These are phyloP conservation scores for Aspergillus baeticus DNA, from an alignment of 495 filamentous ascomycete species.

Conservation along the genomic window DNA sequence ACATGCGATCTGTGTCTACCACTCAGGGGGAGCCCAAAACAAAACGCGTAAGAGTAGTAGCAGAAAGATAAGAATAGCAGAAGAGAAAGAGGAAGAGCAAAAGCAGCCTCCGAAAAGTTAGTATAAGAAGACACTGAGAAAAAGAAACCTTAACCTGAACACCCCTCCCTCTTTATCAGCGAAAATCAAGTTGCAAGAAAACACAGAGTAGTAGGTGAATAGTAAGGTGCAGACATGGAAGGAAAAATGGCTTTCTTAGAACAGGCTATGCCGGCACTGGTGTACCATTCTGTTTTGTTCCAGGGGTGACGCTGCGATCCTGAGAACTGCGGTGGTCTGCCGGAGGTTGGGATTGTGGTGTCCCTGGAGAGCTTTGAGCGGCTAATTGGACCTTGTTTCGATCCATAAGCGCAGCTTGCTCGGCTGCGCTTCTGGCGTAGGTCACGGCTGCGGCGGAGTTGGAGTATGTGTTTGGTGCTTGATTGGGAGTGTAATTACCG, in stretches of 20 bases:
- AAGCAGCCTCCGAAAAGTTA: background rate
- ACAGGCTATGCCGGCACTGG: constrained; percentile 32
- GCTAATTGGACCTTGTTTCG: constrained; percentile 45
- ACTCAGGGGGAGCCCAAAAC: background rate
- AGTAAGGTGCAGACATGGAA: background rate
- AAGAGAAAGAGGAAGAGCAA: background rate
- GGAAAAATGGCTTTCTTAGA: background rate
- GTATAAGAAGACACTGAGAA: background rate
- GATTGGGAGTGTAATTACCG: constrained; percentile 24
- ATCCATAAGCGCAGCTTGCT: constrained; percentile 48
- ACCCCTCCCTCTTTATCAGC: constrained; percentile 4
- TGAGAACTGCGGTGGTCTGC: constrained; percentile 29
- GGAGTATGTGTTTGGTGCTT: constrained; percentile 34
- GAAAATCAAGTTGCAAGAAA: background rate
- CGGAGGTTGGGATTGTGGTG: constrained; percentile 41
- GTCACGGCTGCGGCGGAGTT: constrained; percentile 41
- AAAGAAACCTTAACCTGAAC: constrained; percentile 8
- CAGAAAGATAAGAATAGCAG: background rate
- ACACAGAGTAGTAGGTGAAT: background rate
- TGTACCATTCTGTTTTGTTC: constrained; percentile 44
- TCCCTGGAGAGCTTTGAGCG: constrained; percentile 31
- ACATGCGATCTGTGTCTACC: too few relatives aligned
- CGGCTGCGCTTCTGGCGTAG: constrained; percentile 43
- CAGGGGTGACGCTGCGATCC: constrained; percentile 41
- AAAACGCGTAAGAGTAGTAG: too few relatives aligned